Evolutionary conservation across 768 basidiomycete species (phyloP), one percentile per base, ranked within the genome.

Genomic region (Phaeolepiota aurea): DNA sequence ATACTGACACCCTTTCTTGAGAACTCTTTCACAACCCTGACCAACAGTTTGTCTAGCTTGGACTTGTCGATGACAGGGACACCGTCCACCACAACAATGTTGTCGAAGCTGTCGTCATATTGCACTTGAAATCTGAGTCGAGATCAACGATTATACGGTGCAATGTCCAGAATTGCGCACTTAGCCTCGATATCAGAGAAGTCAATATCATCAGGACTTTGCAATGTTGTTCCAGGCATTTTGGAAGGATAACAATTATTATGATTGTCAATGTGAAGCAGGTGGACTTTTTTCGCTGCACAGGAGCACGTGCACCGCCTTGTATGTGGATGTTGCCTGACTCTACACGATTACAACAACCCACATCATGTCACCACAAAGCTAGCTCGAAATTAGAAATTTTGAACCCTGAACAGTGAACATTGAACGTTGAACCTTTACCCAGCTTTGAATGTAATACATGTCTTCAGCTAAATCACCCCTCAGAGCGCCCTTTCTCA

Each of bases 61-160:
- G 77, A 75, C 52, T 77, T 80, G 56, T 96, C 91, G 58, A 97
- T 88, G 44, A 89, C 59, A 7, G 93, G 96, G 15, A 93, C 73
- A 37, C 91, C 90, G 59, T 98, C 96, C 44, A 98, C 79, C 39
- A 98, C 85, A 40, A 99, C 63, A 42, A 89, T 78, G 55, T 87
- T 88, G 68, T 98, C 96, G 54, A 97, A 77, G 30, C 87, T 76
- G 48, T 90, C 82, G 51, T 89, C 86, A 48, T 80, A 78, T 43
- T 87, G 69, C 51, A 93, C 82, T 48, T 81, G 73, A 65, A 91
- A 94, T 69, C 92, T 96, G 57, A 5, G 37, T 34, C 42, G 31
- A 10, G 30, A 32, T 40, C 11, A 45, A 35, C 20, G 38, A 43
- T 41, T 37, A 37, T 30, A 14, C 16, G 5, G 25, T 34, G 16